phyloP scores from a whole-genome alignment of 140 eudicot genomes.

The Erigeron philadelphicus region DNA sequence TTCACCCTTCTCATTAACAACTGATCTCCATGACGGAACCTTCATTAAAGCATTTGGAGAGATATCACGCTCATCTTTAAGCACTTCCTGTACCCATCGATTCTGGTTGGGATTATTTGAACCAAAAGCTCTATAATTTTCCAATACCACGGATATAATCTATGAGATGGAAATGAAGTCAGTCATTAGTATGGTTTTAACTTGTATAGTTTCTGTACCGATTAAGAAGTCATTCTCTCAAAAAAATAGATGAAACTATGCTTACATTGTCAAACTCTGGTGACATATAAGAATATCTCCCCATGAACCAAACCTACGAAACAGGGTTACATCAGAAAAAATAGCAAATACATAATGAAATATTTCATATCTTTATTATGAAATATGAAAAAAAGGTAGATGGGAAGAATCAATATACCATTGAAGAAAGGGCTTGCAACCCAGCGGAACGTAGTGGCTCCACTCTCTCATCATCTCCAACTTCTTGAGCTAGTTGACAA shows the following conservation, averaged over 20 bases:
- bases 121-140: constrained; percentile 44
- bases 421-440: constrained; percentile 65
- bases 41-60: constrained; percentile 39
- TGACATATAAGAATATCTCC: constrained; percentile 64
- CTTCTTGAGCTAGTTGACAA: constrained; percentile 70
- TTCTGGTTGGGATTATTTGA: constrained; percentile 25
- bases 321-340: constrained; percentile 2
- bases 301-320: constrained; percentile 77
- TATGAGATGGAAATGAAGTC: constrained; percentile 29
- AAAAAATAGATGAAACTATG: constrained; percentile 7
- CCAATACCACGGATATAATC: constrained; percentile 68
- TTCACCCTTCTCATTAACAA: constrained; percentile 62
- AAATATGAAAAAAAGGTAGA: neutral
- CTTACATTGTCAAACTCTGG: constrained; percentile 66
- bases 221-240: constrained; percentile 5
- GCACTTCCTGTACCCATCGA: constrained; percentile 34
- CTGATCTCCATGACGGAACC: constrained; percentile 58
- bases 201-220: constrained; percentile 1
- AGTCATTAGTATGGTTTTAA: neutral
- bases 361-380: neutral
- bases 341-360: constrained; percentile 4
- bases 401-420: constrained; percentile 35
- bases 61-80: constrained; percentile 30
- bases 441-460: constrained; percentile 57
- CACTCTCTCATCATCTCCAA: constrained; percentile 54